phyloP scores from a whole-genome alignment of 306 rosid species.

The Prinsepia uniflora region DNA sequence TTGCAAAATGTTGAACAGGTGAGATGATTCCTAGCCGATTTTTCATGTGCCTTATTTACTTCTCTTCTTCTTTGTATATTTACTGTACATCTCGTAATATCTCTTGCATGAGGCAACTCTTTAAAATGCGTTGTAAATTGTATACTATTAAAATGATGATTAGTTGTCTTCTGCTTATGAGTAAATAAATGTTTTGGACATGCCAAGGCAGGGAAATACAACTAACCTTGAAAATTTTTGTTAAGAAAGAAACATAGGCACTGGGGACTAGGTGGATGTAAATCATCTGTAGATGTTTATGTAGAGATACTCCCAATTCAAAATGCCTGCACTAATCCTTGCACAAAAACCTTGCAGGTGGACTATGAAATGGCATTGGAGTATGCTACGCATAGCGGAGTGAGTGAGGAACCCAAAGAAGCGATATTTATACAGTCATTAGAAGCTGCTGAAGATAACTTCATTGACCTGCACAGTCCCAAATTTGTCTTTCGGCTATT shows the following conservation, averaged over 20 bases:
- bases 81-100: background rate
- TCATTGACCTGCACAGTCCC: constrained; percentile 57
- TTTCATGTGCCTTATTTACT: background rate
- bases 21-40: constrained; percentile 17
- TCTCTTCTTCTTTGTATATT: background rate
- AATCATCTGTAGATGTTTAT: background rate
- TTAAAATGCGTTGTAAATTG: too few relatives aligned
- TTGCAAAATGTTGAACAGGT: constrained; percentile 93
- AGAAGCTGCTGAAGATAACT: constrained; percentile 54
- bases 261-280: background rate
- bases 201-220: too few relatives aligned
- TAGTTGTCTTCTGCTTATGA: too few relatives aligned
- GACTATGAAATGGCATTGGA: constrained; percentile 97
- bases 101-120: too few relatives aligned
- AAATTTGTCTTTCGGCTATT: constrained; percentile 64
- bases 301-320: background rate
- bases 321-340: background rate
- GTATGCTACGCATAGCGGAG: constrained; percentile 90
- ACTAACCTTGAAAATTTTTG: background rate
- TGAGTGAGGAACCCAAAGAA: constrained; percentile 86
- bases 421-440: constrained; percentile 53
- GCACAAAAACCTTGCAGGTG: constrained; percentile 47
- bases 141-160: too few relatives aligned
- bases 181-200: too few relatives aligned
- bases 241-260: background rate